Base-by-base conservation (phyloP, 116 monocot species). In the Cymodocea nodosa region DNA sequence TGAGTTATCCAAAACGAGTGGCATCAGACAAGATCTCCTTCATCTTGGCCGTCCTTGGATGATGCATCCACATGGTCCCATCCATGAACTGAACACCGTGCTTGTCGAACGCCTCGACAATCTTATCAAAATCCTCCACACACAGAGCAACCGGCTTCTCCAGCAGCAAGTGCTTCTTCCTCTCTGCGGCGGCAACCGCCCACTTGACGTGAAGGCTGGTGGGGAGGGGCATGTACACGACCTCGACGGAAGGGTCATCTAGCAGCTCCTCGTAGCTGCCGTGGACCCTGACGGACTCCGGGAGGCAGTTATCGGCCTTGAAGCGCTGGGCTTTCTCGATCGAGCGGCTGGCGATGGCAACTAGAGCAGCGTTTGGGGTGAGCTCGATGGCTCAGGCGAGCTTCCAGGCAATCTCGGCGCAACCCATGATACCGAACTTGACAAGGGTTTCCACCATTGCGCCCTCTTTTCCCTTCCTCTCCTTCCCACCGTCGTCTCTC, bases 61-160 rank as follows among this genome's bases (percentile, higher is more conserved):
- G 77, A 56, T 97, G 92, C 82, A 97, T 84, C 92, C 88, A 97
- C 92, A 88, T 91, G 6, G 85, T 86, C 51, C 74, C 58, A 37
- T 97, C 97, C 92, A 97, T 97, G 73, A 88, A 82, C 80, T 91
- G 91, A 17, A 97, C 85, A 4, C 74, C 72, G 25, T 71, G 68
- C 7, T 67, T 51, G 34, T 67, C 71, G 69, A 90, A 95, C 10
- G 83, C 81, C 35, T 62, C 77, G 30, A 90, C 70, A 14, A 95
- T 95, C 66, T 35, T 59, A 50, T 83, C 94, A 17, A 95, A 75
- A 11, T 95, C 94, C 48, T 69, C 81, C 14, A 64, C 75, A 72
- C 66, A 75, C 12, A 83, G 62, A 59, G 95, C 95, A 15, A 73
- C 44, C 23, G 95, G 95, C 75, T 90, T 95, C 95, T 95, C 95